Evolutionary conservation across 768 basidiomycete species (phyloP), one percentile per base, ranked within the genome.

Genomic region (Sarcomyxa edulis): DNA sequence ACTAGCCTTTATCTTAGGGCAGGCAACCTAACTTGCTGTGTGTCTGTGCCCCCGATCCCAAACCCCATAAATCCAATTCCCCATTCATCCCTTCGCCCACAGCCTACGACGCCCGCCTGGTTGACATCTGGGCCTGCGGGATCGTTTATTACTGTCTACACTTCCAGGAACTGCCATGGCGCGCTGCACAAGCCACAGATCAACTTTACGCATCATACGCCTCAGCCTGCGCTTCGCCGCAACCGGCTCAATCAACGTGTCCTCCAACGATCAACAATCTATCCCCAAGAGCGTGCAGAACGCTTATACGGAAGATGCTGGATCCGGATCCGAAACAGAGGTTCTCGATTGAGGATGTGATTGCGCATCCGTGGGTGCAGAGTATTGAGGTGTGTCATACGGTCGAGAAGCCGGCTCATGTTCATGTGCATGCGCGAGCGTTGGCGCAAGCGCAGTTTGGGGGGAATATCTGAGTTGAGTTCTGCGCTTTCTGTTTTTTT

Each of bases 121-220:
- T 98, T 49, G 95, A 99, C 55, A 87, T 99, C 42, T 99, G 95
- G 95, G 94, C 95, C 0, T 86, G 85, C 44, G 95, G 86, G 12
- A 78, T 99, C 48, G 94, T 99, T 50, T 98, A 95, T 65, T 99
- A 99, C 69, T 99, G 95, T 69, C 75, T 98, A 52, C 92, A 91
- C 61, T 96, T 96, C 71, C 87, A 92, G 58, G 95, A 99, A 59
- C 77, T 99, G 36, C 95, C 95, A 2, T 99, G 96, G 95, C 86
- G 94, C 42, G 89, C 85, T 2, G 95, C 95, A 23, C 94, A 97
- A 56, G 64, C 68, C 12, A 66, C 78, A 7, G 95, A 99, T 56
- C 60, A 72, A 7, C 74, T 95, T 7, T 99, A 91, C 60, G 69
- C 81, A 1, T 67, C 84, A 3, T 99, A 97, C 56, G 74, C 68